A percentile compares a stretch with the other conserved stretches of the same genome.
Evolutionary conservation across 495 filamentous ascomycete genomes (phyloP).

Genomic region (Penicillium subrubescens): DNA sequence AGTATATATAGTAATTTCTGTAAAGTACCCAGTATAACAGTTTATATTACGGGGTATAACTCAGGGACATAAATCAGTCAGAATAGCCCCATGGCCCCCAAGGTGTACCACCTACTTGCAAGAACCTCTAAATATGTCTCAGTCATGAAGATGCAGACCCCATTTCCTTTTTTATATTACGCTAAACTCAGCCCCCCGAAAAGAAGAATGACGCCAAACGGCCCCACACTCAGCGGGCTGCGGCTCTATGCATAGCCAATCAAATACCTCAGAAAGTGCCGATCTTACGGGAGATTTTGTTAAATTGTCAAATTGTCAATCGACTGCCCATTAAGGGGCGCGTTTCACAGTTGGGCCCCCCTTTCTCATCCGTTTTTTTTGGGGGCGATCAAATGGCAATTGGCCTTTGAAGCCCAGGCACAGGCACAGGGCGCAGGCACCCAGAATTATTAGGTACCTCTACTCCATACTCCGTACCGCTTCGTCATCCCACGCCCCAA

Average conservation of each 20-base stretch:
- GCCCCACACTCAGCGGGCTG: constrained; percentile 1
- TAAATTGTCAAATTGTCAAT: constrained; percentile 9
- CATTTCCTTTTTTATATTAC: too few species aligned
- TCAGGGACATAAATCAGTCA: too few species aligned
- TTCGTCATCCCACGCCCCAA: constrained; percentile 3
- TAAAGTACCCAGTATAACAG: too few species aligned
- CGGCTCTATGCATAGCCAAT: constrained; percentile 8
- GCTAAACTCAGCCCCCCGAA: not conserved
- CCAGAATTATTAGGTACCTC: not conserved
- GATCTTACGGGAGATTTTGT: constrained; percentile 3
- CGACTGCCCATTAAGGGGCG: constrained; percentile 1
- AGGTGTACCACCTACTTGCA: too few species aligned
- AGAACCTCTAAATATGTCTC: too few species aligned
- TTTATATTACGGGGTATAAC: too few species aligned
- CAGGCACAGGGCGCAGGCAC: too few species aligned
- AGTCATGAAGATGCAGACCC: too few species aligned
- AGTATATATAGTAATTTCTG: too few species aligned
- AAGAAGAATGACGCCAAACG: constrained; percentile 8
- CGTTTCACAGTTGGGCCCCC: constrained; percentile 8
- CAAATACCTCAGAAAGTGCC: not conserved
- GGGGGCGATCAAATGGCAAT: too few species aligned
- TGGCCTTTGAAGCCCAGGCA: too few species aligned
- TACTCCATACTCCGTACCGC: not conserved
- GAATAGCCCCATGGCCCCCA: too few species aligned
- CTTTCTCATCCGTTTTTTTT: not conserved